Conservation (phyloP, 2,329 filamentous ascomycete species). For the Phoma sp. region DNA sequence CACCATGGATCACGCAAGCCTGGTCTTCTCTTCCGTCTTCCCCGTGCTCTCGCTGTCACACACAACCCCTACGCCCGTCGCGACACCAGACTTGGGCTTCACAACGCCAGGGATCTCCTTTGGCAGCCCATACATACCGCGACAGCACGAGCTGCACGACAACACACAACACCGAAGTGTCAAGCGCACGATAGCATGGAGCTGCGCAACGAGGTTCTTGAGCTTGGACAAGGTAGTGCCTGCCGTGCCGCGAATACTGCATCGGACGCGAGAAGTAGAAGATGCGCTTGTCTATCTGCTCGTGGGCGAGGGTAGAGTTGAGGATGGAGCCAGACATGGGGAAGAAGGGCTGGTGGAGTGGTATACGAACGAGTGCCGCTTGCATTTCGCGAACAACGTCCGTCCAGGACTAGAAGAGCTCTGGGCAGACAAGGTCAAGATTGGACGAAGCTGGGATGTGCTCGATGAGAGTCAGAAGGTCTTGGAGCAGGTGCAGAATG, state of each 20-base stretch:
- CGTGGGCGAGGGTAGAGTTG: conserved; percentile 40
- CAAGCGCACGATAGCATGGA: conserved; percentile 53
- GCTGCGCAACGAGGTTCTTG: conserved; percentile 53
- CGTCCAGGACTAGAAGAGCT: conserved; percentile 34
- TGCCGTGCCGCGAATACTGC: conserved; percentile 21
- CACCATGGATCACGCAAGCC: conserved; percentile 43
- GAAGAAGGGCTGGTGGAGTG: conserved; percentile 50
- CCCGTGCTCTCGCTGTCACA: conserved; percentile 49
- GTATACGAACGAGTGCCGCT: conserved; percentile 53
- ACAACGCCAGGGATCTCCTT: conserved; percentile 49
- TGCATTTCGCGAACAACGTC: conserved; percentile 50
- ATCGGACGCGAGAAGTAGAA: conserved; percentile 40
- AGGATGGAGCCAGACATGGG: conserved; percentile 22
- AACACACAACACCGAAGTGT: conserved; percentile 42
- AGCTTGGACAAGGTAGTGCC: conserved; percentile 40
- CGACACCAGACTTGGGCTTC: conserved; percentile 53
- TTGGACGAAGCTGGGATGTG: conserved; percentile 36
- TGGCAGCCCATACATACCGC: conserved; percentile 42
- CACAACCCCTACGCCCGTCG: conserved; percentile 52
- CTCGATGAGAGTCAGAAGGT: conserved; percentile 47
- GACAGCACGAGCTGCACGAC: conserved; percentile 44
- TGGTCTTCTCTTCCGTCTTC: conserved; percentile 55
- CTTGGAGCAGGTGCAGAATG: conserved; percentile 45
- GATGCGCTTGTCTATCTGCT: conserved; percentile 47
- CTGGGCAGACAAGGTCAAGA: conserved; percentile 39